phyloP scores from a whole-genome alignment of 768 basidiomycete species.

The Mycena haematopus region DNA sequence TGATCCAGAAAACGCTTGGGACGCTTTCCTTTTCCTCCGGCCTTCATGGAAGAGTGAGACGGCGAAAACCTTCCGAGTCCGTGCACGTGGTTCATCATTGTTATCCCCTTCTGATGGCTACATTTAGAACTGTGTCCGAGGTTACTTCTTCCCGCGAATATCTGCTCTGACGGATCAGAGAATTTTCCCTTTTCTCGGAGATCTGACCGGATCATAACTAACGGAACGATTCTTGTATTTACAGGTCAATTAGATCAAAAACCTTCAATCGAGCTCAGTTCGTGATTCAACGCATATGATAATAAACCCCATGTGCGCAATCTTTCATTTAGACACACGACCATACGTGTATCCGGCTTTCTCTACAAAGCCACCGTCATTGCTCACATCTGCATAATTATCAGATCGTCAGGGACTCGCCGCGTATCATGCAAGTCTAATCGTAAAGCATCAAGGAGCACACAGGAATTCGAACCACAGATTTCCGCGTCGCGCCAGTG shows the following conservation, averaged over 20 bases:
- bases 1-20: slow-evolving; percentile 45
- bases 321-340: slow-evolving; percentile 18
- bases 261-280: slow-evolving; percentile 20
- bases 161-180: slow-evolving; percentile 13
- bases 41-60: slow-evolving; percentile 4
- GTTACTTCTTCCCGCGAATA: slow-evolving; percentile 11
- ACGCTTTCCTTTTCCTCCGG: slow-evolving; percentile 35
- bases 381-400: slow-evolving; percentile 6
- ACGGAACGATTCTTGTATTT: background rate
- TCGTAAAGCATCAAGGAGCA: slow-evolving; percentile 14
- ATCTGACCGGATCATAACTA: slow-evolving; percentile 17
- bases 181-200: slow-evolving; percentile 14
- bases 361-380: background rate
- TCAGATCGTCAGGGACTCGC: slow-evolving; percentile 19
- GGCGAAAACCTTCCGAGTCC: slow-evolving; percentile 1
- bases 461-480: slow-evolving; percentile 16
- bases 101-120: slow-evolving; percentile 7
- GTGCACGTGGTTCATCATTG: slow-evolving; percentile 4
- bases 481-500: slow-evolving; percentile 1
- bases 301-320: slow-evolving; percentile 12
- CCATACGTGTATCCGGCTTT: slow-evolving; percentile 10
- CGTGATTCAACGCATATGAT: background rate
- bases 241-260: slow-evolving; percentile 14
- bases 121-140: background rate
- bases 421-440: slow-evolving; percentile 11